phyloP scores from a whole-genome alignment of 768 basidiomycete species.

The Phanerochaete sordida region DNA sequence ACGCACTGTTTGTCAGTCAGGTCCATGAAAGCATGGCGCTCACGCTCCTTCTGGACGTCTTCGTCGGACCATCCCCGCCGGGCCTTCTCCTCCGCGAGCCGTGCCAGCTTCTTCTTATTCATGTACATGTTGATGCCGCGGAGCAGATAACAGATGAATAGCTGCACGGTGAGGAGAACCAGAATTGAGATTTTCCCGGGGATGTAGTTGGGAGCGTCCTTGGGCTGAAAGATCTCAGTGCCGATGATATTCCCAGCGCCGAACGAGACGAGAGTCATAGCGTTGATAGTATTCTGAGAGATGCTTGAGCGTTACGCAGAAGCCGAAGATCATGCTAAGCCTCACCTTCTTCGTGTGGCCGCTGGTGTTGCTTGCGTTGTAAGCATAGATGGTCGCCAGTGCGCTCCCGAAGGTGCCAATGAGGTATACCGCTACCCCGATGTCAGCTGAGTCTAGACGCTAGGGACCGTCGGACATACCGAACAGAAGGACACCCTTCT shows the following conservation, averaged over 20 bases:
- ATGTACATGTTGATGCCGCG: slow-evolving; percentile 52
- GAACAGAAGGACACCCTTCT: slow-evolving; percentile 53
- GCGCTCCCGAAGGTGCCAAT: slow-evolving; percentile 58
- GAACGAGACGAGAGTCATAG: slow-evolving; percentile 54
- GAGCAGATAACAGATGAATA: slow-evolving; percentile 44
- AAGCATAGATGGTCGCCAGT: slow-evolving; percentile 57
- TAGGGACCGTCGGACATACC: slow-evolving; percentile 31
- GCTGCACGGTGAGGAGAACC: slow-evolving; percentile 50
- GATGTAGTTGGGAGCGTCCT: slow-evolving; percentile 59
- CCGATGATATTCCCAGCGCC: slow-evolving; percentile 61
- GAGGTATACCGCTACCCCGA: slow-evolving; percentile 41
- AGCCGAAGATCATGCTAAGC: background rate
- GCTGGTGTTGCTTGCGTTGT: slow-evolving; percentile 60
- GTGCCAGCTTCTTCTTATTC: slow-evolving; percentile 43
- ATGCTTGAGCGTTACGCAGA: background rate
- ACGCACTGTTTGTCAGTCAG: slow-evolving; percentile 61
- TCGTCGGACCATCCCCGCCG: slow-evolving; percentile 53
- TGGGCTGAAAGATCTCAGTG: slow-evolving; percentile 58
- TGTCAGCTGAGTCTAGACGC: background rate
- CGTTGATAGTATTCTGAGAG: slow-evolving; percentile 53
- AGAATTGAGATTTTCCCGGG: slow-evolving; percentile 67
- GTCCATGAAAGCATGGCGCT: slow-evolving; percentile 60
- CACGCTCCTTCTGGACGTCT: slow-evolving; percentile 55
- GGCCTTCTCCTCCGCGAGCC: slow-evolving; percentile 41
- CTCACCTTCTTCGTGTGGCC: slow-evolving; percentile 62